Evolutionary conservation across 768 basidiomycete genomes (phyloP).

Genomic region (Suillus paluster): DNA sequence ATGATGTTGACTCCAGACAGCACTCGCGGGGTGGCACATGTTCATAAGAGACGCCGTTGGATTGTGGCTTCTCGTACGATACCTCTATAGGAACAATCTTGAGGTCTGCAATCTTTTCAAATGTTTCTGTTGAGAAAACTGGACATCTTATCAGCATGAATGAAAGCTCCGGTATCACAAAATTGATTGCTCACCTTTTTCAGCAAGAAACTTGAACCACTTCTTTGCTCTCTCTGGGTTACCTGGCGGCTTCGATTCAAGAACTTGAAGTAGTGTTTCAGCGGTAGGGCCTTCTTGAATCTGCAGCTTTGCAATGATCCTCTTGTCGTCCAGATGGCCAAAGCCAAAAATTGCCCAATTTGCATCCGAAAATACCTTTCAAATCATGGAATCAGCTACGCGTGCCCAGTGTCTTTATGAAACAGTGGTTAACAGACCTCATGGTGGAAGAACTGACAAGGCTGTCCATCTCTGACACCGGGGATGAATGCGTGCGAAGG

Average conservation of each 20-base stretch:
- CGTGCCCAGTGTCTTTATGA: too few species aligned
- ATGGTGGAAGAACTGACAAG: neutral
- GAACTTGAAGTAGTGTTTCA: conserved; percentile 53
- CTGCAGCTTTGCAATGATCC: conserved; percentile 56
- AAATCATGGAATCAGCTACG: neutral
- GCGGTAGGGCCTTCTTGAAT: conserved; percentile 69
- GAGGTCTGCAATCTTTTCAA: conserved; percentile 55
- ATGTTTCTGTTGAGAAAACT: conserved; percentile 61
- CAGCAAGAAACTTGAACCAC: conserved; percentile 68
- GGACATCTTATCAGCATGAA: conserved; percentile 7
- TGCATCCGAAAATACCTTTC: conserved; percentile 65
- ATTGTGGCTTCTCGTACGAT: neutral
- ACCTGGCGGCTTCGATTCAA: conserved; percentile 57
- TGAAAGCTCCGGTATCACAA: too few species aligned
- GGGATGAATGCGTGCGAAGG: conserved; percentile 75
- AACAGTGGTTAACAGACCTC: neutral
- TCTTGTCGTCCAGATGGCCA: conserved; percentile 53
- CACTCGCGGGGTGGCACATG: conserved; percentile 60
- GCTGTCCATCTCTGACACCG: conserved; percentile 33
- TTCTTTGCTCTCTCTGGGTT: conserved; percentile 51
- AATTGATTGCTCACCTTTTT: conserved; percentile 50
- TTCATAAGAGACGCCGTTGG: neutral
- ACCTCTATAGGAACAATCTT: conserved; percentile 63
- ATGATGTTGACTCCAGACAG: conserved; percentile 51
- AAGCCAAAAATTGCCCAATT: conserved; percentile 80